Base-by-base conservation (phyloP, 176 grass and related monocot genomes). In the Areca catechu region DNA sequence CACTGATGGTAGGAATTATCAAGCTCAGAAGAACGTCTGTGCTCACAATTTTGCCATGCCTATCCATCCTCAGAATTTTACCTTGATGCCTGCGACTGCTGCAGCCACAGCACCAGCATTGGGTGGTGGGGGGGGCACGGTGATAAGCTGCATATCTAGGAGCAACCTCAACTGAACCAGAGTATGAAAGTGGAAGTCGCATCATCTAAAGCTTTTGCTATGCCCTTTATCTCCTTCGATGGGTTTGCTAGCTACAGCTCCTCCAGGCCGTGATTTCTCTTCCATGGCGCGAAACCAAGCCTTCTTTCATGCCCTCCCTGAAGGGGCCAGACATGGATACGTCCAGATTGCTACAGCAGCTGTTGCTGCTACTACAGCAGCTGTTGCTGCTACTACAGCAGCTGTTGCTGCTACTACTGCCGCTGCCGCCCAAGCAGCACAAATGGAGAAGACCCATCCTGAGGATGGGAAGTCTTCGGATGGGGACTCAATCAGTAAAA, bases 221-320 rank as follows among this genome's bases (percentile, higher is more conserved):
- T 92, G 82, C 94, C 84, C 7, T 98, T 98, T 70, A 74, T 72
- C 34, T 59, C 83, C 34, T 79, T 84, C 60, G 75, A 61, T 22
- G 78, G 80, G 67, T 58, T 77, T 75, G 83, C 75, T n/a, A n/a
- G n/a, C n/a, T 34, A 72, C 71, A 34, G 37, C 81, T 49, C 67
- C 80, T 3, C 51, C 68, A 30, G 93, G 88, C 61, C 88, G 92
- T 5, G 84, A 98, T 65, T 98, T 98, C 29, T 91, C 86, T 51
- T 74, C 84, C 20, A 57, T 92, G 76, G 78, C 75, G 10, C 88
- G 75, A 22, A 97, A 77, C 80, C 84, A 89, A 76, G 66, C 75
- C 0, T 51, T 98, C 17, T 89, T 92, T 67, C 88, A 98, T 55
- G 85, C 74, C 73, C 78, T 90, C 80, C 78, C 89, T 30, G 94